Conservation (phyloP, 2,329 filamentous ascomycete species). For the Xenoacremonium recifei region DNA sequence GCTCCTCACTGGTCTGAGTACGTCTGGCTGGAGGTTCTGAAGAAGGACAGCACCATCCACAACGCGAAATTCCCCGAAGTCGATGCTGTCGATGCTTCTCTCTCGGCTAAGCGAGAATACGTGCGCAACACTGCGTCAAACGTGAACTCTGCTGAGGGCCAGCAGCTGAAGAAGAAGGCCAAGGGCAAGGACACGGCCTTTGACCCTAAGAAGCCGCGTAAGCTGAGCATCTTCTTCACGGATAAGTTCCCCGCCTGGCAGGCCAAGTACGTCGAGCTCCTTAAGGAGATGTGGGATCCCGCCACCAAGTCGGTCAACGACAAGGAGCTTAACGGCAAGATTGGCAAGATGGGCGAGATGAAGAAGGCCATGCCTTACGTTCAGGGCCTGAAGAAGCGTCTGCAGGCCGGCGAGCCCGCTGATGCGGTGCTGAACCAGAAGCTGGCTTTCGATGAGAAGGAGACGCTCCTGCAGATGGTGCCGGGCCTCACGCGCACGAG, state of each 20-base stretch:
- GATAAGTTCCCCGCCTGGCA: slow-evolving; percentile 87
- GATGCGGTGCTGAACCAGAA: slow-evolving; percentile 76
- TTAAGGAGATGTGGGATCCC: slow-evolving; percentile 68
- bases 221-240: slow-evolving; percentile 81
- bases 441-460: slow-evolving; percentile 81
- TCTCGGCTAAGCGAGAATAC: slow-evolving; percentile 81
- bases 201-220: slow-evolving; percentile 90
- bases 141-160: slow-evolving; percentile 77
- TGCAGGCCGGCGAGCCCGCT: slow-evolving; percentile 67
- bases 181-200: slow-evolving; percentile 87
- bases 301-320: slow-evolving; percentile 66
- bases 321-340: slow-evolving; percentile 74
- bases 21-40: slow-evolving; percentile 88
- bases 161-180: slow-evolving; percentile 81
- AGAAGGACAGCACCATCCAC: slow-evolving; percentile 75
- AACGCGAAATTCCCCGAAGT: slow-evolving; percentile 60
- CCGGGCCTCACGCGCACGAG: slow-evolving; percentile 73
- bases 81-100: slow-evolving; percentile 59
- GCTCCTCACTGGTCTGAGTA: slow-evolving; percentile 94
- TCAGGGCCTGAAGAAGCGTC: slow-evolving; percentile 78
- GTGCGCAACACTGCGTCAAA: slow-evolving; percentile 72
- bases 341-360: slow-evolving; percentile 82
- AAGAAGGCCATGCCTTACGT: slow-evolving; percentile 99
- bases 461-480: slow-evolving; percentile 74
- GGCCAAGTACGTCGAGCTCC: slow-evolving; percentile 80